These are phyloP conservation scores for Sporothrix euskadiensis DNA, from an alignment of 2,329 filamentous ascomycete genomes.

Conservation along the genomic window DNA sequence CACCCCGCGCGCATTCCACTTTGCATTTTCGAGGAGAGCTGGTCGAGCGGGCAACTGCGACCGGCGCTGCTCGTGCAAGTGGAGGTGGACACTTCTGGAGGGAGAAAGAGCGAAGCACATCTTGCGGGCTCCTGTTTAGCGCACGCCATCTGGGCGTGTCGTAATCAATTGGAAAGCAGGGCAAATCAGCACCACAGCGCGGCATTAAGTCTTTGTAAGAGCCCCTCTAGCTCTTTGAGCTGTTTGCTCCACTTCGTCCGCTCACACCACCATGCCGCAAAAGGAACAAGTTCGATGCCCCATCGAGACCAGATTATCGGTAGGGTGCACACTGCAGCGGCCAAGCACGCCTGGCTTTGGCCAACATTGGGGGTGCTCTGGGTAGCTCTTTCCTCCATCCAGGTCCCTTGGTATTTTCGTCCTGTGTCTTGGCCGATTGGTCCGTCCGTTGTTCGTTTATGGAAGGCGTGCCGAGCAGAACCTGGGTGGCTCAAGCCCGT, in stretches of 20 bases:
- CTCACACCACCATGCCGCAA: neutral
- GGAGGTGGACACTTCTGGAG: neutral
- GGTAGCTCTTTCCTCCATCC: neutral
- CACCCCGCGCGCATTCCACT: neutral
- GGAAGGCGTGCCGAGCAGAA: neutral
- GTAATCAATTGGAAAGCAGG: conserved; percentile 30
- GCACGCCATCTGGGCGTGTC: conserved; percentile 25
- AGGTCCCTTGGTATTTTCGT: neutral
- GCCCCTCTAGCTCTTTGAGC: conserved; percentile 8
- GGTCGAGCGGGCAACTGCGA: conserved; percentile 20
- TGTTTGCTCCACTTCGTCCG: neutral
- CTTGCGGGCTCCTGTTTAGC: conserved; percentile 15
- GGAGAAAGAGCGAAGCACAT: conserved; percentile 8
- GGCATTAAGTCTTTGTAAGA: conserved; percentile 12
- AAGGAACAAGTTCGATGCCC: neutral
- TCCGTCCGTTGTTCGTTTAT: neutral
- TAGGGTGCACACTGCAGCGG: neutral
- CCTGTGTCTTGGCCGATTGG: neutral
- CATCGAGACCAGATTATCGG: neutral
- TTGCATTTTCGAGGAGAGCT: neutral
- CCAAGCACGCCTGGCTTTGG: neutral
- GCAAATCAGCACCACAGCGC: neutral
- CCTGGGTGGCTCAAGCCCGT: neutral
- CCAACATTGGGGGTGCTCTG: neutral
- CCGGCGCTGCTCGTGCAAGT: neutral